Conservation (phyloP, 164 flowering plant genomes). For the Malania oleifera region DNA sequence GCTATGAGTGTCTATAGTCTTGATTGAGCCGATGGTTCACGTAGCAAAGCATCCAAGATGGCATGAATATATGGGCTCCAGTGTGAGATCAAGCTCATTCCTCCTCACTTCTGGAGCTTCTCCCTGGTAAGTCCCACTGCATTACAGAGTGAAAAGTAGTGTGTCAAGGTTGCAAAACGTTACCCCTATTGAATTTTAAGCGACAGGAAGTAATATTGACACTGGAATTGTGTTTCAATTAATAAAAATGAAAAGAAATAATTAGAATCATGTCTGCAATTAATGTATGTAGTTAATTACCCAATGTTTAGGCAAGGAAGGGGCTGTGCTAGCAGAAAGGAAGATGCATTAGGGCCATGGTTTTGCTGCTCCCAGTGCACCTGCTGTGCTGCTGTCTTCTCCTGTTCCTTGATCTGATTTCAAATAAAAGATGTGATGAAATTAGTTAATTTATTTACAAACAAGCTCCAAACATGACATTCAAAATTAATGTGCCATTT, state of each 20-base stretch:
- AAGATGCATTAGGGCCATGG: slow-evolving; percentile 15
- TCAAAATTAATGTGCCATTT: too few relatives aligned
- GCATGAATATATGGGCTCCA: slow-evolving; percentile 41
- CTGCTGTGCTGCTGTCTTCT: slow-evolving; percentile 23
- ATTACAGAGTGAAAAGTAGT: slow-evolving; percentile 6
- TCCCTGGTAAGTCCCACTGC: slow-evolving; percentile 35
- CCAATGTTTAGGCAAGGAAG: slow-evolving; percentile 32
- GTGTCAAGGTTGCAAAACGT: too few relatives aligned
- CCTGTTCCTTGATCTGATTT: slow-evolving; percentile 37
- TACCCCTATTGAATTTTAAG: too few relatives aligned
- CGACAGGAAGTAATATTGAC: too few relatives aligned
- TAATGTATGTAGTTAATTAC: slow-evolving; percentile 8
- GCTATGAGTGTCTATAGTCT: neutral
- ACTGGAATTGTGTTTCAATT: too few relatives aligned
- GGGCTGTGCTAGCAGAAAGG: slow-evolving; percentile 24
- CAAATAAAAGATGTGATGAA: neutral
- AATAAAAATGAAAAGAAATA: too few relatives aligned
- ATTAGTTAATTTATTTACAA: too few relatives aligned
- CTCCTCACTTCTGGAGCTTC: slow-evolving; percentile 29
- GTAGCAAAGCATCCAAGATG: slow-evolving; percentile 43
- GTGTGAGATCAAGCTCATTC: slow-evolving; percentile 47
- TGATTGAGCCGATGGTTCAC: neutral
- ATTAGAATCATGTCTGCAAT: too few relatives aligned
- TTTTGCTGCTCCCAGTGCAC: slow-evolving; percentile 32
- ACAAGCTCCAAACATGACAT: too few relatives aligned